Evolutionary conservation across 768 basidiomycete genomes (phyloP), one percentile per base, ranked within the genome.

Genomic region (Royoungia palumana): DNA sequence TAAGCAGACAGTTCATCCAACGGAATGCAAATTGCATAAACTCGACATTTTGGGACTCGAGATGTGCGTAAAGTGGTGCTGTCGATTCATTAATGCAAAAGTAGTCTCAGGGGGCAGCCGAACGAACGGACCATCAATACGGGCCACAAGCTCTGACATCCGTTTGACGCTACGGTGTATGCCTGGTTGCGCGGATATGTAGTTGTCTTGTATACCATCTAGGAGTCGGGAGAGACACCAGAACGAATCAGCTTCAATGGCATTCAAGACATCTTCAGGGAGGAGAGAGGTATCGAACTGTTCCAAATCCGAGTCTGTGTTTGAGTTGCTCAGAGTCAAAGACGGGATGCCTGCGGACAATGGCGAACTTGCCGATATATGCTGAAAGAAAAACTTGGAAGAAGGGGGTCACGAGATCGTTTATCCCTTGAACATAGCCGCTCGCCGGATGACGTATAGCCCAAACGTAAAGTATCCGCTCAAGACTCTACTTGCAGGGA

Each of bases 11-110:
- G 62, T 99, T 98, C 94, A 99, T 97, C 96, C 96, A 99, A 44
- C 96, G 80, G 71, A 99, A 99, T 34, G 96, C 95, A 60, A 99
- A 99, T 65, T 99, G 96, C 86, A 99, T 96, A 64, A 96, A 99
- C 72, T 98, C 94, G 57, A 99, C 94, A 60, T 89, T 90, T 69
- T 99, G 87, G 11, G 83, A 72, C 53, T 87, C 85, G 44, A 99
- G 77, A 70, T 99, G 96, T 7, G 80, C 72, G 5, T 85, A 78
- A n/a, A 99, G 78, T 2, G 93, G 91, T 17, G 87, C 92, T 95
- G 32, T 49, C 14, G 27, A 49, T 44, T 8, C 39, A 44, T 24
- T 10, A 45, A 34, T 39, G 19, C 13, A 7, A 21, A 20, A 12
- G 6, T 38, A 20, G 4, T 9, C 22, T 21, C 22, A 10, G n/a